phyloP scores from a whole-genome alignment of 1,284 basidiomycete species.

The Melampsora larici-populina region DNA sequence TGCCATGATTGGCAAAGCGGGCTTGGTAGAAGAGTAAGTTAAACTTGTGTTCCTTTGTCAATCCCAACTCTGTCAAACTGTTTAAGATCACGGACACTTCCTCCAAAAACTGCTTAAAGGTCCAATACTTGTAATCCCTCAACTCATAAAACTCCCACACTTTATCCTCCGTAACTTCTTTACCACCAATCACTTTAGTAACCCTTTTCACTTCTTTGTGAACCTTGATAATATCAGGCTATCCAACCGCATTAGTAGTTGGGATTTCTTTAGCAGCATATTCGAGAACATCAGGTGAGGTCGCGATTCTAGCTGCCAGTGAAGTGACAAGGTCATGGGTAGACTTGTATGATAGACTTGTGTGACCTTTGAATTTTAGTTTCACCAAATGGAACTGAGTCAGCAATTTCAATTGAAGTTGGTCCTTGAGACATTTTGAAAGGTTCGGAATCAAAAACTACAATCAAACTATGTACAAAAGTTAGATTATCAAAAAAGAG shows the following conservation, averaged over 20 bases:
- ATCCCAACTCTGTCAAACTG: slow-evolving; percentile 71
- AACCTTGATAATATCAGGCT: slow-evolving; percentile 69
- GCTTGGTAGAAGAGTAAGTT: slow-evolving; percentile 73
- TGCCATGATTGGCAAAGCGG: slow-evolving; percentile 81
- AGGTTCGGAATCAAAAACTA: not conserved
- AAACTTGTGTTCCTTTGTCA: slow-evolving; percentile 72
- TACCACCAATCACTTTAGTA: slow-evolving; percentile 63
- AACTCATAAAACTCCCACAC: slow-evolving; percentile 94
- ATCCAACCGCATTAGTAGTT: slow-evolving; percentile 70
- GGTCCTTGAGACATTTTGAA: slow-evolving; percentile 27
- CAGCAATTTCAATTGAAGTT: slow-evolving; percentile 33
- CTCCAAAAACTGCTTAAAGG: slow-evolving; percentile 68
- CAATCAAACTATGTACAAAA: not conserved
- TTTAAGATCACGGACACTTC: slow-evolving; percentile 65
- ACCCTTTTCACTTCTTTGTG: slow-evolving; percentile 89
- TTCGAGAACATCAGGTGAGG: slow-evolving; percentile 73
- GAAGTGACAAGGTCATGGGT: slow-evolving; percentile 68
- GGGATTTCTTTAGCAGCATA: slow-evolving; percentile 74
- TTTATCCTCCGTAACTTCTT: slow-evolving; percentile 81
- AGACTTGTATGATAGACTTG: no score
- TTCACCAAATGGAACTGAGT: slow-evolving; percentile 57
- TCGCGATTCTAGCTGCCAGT: slow-evolving; percentile 75
- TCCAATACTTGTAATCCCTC: slow-evolving; percentile 77
- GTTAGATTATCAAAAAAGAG: not conserved
- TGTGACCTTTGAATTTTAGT: slow-evolving; percentile 67